A percentile compares a stretch with the other conserved stretches of the same genome.
Evolutionary conservation across 768 basidiomycete genomes (phyloP).

Genomic region (Mycena sanguinolenta): DNA sequence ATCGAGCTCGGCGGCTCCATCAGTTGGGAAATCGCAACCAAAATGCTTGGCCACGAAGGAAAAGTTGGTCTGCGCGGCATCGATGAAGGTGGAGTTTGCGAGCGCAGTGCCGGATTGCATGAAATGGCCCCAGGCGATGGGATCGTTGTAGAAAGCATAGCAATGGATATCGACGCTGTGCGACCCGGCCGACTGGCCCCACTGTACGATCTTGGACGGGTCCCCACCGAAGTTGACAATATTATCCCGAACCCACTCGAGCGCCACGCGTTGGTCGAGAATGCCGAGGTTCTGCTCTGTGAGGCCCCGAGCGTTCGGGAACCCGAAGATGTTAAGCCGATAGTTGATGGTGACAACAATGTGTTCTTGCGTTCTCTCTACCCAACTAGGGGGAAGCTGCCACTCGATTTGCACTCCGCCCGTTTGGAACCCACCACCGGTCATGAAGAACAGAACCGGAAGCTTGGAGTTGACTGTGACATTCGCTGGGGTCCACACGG

Average conservation of each 20-base stretch:
- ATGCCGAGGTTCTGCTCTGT: too few relatives aligned
- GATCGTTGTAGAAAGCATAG: not conserved
- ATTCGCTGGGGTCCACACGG: too few relatives aligned
- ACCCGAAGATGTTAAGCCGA: too few relatives aligned
- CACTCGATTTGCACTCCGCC: too few relatives aligned
- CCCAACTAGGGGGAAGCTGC: too few relatives aligned
- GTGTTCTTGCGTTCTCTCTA: too few relatives aligned
- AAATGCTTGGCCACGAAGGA: not conserved
- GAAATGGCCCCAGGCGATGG: not conserved
- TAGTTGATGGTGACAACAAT: too few relatives aligned
- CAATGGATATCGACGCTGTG: not conserved
- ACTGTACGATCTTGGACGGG: not conserved
- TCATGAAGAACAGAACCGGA: too few relatives aligned
- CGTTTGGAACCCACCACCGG: too few relatives aligned
- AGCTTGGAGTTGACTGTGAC: too few relatives aligned
- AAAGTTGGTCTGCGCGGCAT: not conserved
- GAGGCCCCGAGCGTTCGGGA: too few relatives aligned
- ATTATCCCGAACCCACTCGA: not conserved
- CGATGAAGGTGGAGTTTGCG: not conserved
- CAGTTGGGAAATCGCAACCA: not conserved
- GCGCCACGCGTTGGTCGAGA: not conserved
- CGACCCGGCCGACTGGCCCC: not conserved
- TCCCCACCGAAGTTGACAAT: not conserved
- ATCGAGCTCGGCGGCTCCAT: not conserved
- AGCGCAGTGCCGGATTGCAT: not conserved